phyloP scores from a whole-genome alignment of 495 filamentous ascomycete genomes.

The Aspergillus sclerotioniger region DNA sequence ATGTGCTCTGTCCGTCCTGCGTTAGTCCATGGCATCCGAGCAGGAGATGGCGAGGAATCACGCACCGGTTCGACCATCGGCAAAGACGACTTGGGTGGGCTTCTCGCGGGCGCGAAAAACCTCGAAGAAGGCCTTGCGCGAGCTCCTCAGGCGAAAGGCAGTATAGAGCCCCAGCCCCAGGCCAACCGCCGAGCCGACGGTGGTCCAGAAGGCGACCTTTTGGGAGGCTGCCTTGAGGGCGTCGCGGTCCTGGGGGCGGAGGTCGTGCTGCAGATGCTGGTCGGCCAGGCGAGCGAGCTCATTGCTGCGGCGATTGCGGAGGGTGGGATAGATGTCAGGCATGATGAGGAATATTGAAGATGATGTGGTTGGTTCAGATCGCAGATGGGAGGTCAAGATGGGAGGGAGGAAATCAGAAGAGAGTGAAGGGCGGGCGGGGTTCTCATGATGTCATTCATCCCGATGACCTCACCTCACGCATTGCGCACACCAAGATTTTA shows the following conservation, averaged over 20 bases:
- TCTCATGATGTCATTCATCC: too few relatives aligned
- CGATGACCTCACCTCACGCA: too few relatives aligned
- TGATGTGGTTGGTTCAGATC: too few relatives aligned
- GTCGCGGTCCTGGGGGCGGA: slow-evolving; percentile 57
- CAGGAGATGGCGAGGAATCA: slow-evolving; percentile 3
- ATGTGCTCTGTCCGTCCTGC: slow-evolving; percentile 46
- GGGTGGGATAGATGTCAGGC: slow-evolving; percentile 53
- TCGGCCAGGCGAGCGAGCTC: slow-evolving; percentile 60
- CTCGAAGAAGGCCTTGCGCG: slow-evolving; percentile 55
- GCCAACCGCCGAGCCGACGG: slow-evolving; percentile 58
- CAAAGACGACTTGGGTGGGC: slow-evolving; percentile 61
- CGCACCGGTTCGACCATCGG: slow-evolving; percentile 57
- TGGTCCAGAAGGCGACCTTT: slow-evolving; percentile 51
- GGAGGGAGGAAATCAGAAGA: too few relatives aligned
- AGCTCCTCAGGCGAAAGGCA: slow-evolving; percentile 54
- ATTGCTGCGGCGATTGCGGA: slow-evolving; percentile 51
- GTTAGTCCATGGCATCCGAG: neutral
- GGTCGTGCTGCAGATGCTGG: slow-evolving; percentile 62
- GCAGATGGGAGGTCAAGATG: too few relatives aligned
- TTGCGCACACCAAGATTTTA: too few relatives aligned
- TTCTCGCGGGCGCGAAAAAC: slow-evolving; percentile 57
- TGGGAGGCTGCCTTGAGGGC: slow-evolving; percentile 51
- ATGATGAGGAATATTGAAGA: too few relatives aligned
- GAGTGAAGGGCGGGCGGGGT: too few relatives aligned
- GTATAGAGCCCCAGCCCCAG: slow-evolving; percentile 57